These are phyloP conservation scores for Alternaria longipes DNA, from an alignment of 2,329 filamentous ascomycete genomes.

Conservation along the genomic window DNA sequence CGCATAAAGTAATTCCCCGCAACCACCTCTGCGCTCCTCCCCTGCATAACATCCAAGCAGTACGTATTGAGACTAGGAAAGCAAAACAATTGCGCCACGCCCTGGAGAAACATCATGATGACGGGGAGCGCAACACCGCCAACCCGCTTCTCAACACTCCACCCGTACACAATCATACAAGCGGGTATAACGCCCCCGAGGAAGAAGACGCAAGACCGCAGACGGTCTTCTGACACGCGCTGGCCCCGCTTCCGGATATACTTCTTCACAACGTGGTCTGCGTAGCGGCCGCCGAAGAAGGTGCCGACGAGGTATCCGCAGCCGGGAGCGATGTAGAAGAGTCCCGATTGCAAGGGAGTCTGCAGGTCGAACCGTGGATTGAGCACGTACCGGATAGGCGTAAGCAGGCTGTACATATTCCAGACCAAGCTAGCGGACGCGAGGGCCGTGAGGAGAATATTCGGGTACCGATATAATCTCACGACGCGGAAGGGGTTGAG, in stretches of 20 bases:
- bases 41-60: conserved; percentile 82
- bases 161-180: conserved; percentile 75
- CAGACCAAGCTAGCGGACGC: conserved; percentile 72
- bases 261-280: conserved; percentile 71
- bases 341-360: conserved; percentile 70
- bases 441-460: conserved; percentile 66
- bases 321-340: conserved; percentile 79
- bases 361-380: conserved; percentile 77
- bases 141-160: conserved; percentile 65
- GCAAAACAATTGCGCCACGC: conserved; percentile 77
- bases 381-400: conserved; percentile 75
- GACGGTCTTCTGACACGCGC: conserved; percentile 73
- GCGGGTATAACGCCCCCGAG: conserved; percentile 66
- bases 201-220: conserved; percentile 64
- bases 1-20: conserved; percentile 82
- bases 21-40: conserved; percentile 74
- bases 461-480: conserved; percentile 72
- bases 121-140: conserved; percentile 71
- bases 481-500: conserved; percentile 73
- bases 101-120: conserved; percentile 77
- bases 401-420: conserved; percentile 78
- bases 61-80: conserved; percentile 82
- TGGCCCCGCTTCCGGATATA: conserved; percentile 67
- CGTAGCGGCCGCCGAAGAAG: conserved; percentile 75
- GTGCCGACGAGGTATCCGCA: conserved; percentile 74